Percentiles rank a stretch among this genome's conserved stretches.
Evolutionary conservation across 192 early-diverging fungal species (phyloP).

Genomic region (Bifiguratus adelaidae): DNA sequence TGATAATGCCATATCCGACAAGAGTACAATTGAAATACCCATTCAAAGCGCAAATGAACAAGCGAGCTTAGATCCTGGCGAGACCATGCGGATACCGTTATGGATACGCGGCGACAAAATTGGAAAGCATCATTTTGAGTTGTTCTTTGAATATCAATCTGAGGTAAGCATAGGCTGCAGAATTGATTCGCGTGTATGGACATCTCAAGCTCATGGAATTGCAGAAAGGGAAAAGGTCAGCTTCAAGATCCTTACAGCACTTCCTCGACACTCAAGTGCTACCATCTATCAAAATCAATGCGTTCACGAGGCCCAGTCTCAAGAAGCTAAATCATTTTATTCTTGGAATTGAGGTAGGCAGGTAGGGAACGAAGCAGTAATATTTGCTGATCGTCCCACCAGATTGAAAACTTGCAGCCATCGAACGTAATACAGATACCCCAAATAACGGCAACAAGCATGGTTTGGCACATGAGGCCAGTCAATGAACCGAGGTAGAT

Average conservation of each 20-base stretch:
- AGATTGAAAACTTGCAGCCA: slow-evolving; percentile 67
- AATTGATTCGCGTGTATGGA: neutral
- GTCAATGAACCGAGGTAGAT: slow-evolving; percentile 26
- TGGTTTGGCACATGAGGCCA: slow-evolving; percentile 56
- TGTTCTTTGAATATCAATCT: slow-evolving; percentile 76
- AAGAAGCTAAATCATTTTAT: slow-evolving; percentile 74
- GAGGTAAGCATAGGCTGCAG: slow-evolving; percentile 28
- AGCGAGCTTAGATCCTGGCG: slow-evolving; percentile 53
- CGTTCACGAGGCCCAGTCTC: slow-evolving; percentile 81
- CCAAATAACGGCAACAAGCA: slow-evolving; percentile 63
- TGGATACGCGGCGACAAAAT: slow-evolving; percentile 90
- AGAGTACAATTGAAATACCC: no score
- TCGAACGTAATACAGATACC: slow-evolving; percentile 45
- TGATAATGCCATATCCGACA: no score
- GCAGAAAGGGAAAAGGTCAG: neutral
- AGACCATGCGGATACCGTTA: slow-evolving; percentile 62
- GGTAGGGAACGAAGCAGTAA: no score
- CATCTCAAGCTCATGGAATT: neutral
- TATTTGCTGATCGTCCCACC: no score
- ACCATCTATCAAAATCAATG: slow-evolving; percentile 87
- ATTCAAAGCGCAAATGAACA: no score
- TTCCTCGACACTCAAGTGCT: slow-evolving; percentile 50
- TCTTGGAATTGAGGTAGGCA: slow-evolving; percentile 81
- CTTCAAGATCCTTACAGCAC: slow-evolving; percentile 53
- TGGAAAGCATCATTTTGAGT: slow-evolving; percentile 69